These are phyloP conservation scores for Saccharum hybrid DNA, from an alignment of 202 grass and related monocot genomes.

Conservation along the genomic window DNA sequence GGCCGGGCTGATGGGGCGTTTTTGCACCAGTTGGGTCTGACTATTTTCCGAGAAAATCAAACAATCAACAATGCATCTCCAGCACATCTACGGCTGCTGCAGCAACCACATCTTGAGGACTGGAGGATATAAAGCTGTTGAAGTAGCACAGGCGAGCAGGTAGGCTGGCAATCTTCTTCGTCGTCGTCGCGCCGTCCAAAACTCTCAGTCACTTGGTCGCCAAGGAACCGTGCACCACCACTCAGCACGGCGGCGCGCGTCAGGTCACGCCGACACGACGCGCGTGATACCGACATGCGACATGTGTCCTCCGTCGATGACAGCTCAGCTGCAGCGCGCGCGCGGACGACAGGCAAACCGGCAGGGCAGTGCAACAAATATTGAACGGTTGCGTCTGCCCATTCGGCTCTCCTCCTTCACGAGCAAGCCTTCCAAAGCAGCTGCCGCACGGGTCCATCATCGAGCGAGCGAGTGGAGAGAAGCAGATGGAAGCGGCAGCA, in stretches of 20 bases:
- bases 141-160: too few relatives aligned
- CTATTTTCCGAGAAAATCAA: too few relatives aligned
- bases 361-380: not conserved
- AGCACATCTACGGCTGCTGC: too few relatives aligned
- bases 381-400: not conserved
- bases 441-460: not conserved
- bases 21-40: too few relatives aligned
- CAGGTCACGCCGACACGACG: not conserved
- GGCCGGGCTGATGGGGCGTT: too few relatives aligned
- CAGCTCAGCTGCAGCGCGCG: too few relatives aligned
- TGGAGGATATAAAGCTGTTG: too few relatives aligned
- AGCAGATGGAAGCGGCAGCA: not conserved
- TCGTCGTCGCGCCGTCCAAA: not conserved
- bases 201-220: not conserved
- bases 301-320: not conserved
- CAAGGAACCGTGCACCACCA: conserved; percentile 18
- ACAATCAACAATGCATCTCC: too few relatives aligned
- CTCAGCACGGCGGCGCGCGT: not conserved
- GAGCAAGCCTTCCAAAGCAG: not conserved
- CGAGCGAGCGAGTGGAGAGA: not conserved
- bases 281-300: not conserved
- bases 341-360: not conserved
- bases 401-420: not conserved
- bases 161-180: not conserved
- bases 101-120: too few relatives aligned